A percentile compares a stretch with the other conserved stretches of the same genome.
Evolutionary conservation across 2,329 filamentous ascomycete species (phyloP).

Genomic region (Cladophialophora carrionii): DNA sequence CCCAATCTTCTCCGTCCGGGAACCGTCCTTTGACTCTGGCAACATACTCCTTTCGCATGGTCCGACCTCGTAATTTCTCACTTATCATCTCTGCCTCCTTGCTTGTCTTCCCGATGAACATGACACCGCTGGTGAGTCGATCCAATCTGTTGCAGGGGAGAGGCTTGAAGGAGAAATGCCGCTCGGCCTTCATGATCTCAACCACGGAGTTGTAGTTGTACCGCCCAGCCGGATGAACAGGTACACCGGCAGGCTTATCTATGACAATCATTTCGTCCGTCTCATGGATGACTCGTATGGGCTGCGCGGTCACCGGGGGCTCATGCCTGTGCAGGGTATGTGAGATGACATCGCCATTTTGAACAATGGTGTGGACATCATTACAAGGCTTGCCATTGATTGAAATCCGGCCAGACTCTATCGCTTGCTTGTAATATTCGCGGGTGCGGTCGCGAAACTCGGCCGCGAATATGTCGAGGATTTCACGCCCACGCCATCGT

Average conservation of each 20-base stretch:
- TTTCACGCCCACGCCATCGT: slow-evolving; percentile 78
- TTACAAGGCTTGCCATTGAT: slow-evolving; percentile 73
- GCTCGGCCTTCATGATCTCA: slow-evolving; percentile 86
- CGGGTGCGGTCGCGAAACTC: slow-evolving; percentile 88
- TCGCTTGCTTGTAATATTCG: slow-evolving; percentile 82
- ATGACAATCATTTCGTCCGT: slow-evolving; percentile 93
- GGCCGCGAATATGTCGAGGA: slow-evolving; percentile 85
- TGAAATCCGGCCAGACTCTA: slow-evolving; percentile 75
- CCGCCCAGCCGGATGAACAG: slow-evolving; percentile 90
- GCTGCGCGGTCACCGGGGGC: slow-evolving; percentile 81
- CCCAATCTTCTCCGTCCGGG: slow-evolving; percentile 63
- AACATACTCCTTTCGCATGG: slow-evolving; percentile 92
- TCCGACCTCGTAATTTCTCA: slow-evolving; percentile 74
- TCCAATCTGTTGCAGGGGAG: slow-evolving; percentile 90
- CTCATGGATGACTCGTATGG: slow-evolving; percentile 84
- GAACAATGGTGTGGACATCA: slow-evolving; percentile 32
- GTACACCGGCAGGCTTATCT: slow-evolving; percentile 92
- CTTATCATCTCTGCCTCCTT: slow-evolving; percentile 77
- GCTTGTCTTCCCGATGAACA: slow-evolving; percentile 92
- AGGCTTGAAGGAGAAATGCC: slow-evolving; percentile 61
- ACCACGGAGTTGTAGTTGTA: slow-evolving; percentile 95
- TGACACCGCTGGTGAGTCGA: slow-evolving; percentile 89
- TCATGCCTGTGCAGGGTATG: slow-evolving; percentile 96
- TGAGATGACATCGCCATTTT: slow-evolving; percentile 85
- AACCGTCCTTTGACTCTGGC: slow-evolving; percentile 90